Conservation (phyloP, 495 filamentous ascomycete genomes). For the Corynascus novoguineensis region DNA sequence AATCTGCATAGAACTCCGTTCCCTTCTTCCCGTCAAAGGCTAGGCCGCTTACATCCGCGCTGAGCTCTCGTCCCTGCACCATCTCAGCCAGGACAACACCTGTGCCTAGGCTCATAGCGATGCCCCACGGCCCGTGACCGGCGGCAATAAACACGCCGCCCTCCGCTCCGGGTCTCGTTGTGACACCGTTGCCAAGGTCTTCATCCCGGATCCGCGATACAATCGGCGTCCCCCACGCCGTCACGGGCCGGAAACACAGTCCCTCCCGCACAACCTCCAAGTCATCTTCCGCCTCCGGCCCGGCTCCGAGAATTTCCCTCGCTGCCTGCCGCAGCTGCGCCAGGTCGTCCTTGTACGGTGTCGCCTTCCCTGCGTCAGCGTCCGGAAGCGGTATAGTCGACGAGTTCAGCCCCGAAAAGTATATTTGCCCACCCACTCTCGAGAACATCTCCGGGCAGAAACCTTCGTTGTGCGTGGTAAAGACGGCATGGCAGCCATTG, state of each 20-base stretch:
- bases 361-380: conserved; percentile 42
- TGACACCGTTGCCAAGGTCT: conserved; percentile 44
- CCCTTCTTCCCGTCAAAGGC: conserved; percentile 9
- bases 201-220: conserved; percentile 50
- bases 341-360: conserved; percentile 43
- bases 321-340: conserved; percentile 50
- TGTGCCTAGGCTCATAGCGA: conserved; percentile 57
- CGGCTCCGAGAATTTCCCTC: conserved; percentile 47
- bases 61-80: conserved; percentile 46
- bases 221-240: conserved; percentile 56
- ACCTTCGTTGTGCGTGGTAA: conserved; percentile 51
- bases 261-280: conserved; percentile 59
- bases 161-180: conserved; percentile 38
- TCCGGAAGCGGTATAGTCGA: conserved; percentile 52
- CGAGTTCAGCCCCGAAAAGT: conserved; percentile 68
- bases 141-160: conserved; percentile 67
- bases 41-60: conserved; percentile 42
- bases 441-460: conserved; percentile 73
- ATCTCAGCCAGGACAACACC: conserved; percentile 61
- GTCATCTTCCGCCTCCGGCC: conserved; percentile 38
- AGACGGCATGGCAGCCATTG: conserved; percentile 61
- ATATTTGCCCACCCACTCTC: conserved; percentile 59
- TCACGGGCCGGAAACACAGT: conserved; percentile 69
- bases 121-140: conserved; percentile 73
- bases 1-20: conserved; percentile 2